phyloP scores from a whole-genome alignment of 129 eudicot species.

The Helianthus annuus region HanXRQr2.0-SUNRISE NC_035436.2:163323491-163323990 shows the following conservation, averaged over 20 bases:
- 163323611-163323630: neutral
- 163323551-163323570: neutral
- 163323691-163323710: neutral
- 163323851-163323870: too few species aligned
- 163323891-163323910: too few species aligned
- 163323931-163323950: too few species aligned
- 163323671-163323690: neutral
- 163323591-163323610: conserved; percentile 9
- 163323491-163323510: neutral
- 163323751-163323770: too few species aligned
- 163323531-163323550: conserved; percentile 13
- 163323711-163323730: neutral
- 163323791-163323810: too few species aligned
- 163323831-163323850: too few species aligned
- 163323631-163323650: neutral
- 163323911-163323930: too few species aligned
- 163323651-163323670: neutral
- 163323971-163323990: too few species aligned
- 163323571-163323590: neutral
- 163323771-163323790: too few species aligned
- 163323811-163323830: too few species aligned
- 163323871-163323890: too few species aligned
- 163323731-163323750: neutral
- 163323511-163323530: neutral
- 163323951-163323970: too few species aligned